A percentile compares a stretch with the other conserved stretches of the same genome.
Conservation (phyloP, 2,329 filamentous ascomycete species). For the Iodosphaeria phyllophila region DNA sequence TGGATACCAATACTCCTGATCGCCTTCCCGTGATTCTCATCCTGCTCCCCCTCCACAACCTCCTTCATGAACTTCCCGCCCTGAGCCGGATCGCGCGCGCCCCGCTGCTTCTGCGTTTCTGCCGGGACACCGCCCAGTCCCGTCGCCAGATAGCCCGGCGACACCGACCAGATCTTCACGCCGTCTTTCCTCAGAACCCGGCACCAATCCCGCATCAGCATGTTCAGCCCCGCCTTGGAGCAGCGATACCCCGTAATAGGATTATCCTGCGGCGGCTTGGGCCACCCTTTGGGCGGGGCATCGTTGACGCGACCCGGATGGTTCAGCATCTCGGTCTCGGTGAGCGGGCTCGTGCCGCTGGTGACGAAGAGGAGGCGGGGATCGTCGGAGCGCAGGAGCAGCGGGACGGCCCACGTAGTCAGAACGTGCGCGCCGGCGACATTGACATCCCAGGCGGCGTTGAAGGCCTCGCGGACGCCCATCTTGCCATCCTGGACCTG, state of each 20-base stretch:
- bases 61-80: conserved; percentile 19
- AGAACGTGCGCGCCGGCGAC: conserved; percentile 24
- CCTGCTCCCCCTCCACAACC: conserved; percentile 20
- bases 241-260: conserved; percentile 14
- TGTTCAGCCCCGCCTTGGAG: conserved; percentile 25
- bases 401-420: conserved; percentile 20
- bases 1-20: conserved; percentile 8
- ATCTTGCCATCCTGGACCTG: conserved; percentile 9
- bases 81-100: conserved; percentile 15
- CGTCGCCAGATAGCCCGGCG: conserved; percentile 22
- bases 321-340: conserved; percentile 7
- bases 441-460: conserved; percentile 29
- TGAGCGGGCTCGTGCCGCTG: conserved; percentile 18
- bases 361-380: conserved; percentile 31
- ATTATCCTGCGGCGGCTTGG: conserved; percentile 13
- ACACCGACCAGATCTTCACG: conserved; percentile 21
- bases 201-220: conserved; percentile 26
- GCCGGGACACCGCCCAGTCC: conserved; percentile 13
- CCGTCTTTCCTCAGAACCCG: conserved; percentile 25
- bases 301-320: conserved; percentile 4
- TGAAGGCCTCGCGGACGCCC: conserved; percentile 20
- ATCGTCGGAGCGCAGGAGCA: conserved; percentile 23
- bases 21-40: conserved; percentile 20
- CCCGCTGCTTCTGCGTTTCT: conserved; percentile 8
- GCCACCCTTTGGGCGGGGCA: conserved; percentile 17